phyloP scores from a whole-genome alignment of 257 asterid species.

The Cynanchum wilfordii region DNA sequence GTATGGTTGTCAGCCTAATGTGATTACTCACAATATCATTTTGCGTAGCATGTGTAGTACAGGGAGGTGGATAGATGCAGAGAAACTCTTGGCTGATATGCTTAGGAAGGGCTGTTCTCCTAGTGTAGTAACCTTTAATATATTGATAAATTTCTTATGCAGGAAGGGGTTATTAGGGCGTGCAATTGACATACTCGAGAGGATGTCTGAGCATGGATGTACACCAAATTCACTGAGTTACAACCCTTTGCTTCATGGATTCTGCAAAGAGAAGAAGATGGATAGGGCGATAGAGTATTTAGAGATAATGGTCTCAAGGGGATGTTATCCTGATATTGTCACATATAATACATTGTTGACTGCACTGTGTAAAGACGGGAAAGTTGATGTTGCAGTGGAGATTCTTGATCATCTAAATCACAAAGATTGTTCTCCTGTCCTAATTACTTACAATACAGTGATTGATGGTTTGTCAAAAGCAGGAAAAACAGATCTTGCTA shows the following conservation, averaged over 20 bases:
- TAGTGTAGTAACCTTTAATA: constrained; percentile 78
- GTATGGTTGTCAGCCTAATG: constrained; percentile 76
- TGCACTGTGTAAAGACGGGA: constrained; percentile 79
- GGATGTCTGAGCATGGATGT: constrained; percentile 75
- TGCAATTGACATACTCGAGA: constrained; percentile 71
- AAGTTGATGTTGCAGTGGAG: constrained; percentile 72
- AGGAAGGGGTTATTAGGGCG: constrained; percentile 61
- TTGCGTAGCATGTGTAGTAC: constrained; percentile 81
- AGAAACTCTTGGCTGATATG: constrained; percentile 73
- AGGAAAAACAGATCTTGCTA: constrained; percentile 61
- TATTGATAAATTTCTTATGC: constrained; percentile 71
- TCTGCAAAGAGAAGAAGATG: constrained; percentile 85
- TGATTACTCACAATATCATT: constrained; percentile 67
- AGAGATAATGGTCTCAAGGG: constrained; percentile 71
- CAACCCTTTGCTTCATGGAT: constrained; percentile 77
- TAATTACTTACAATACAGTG: constrained; percentile 78
- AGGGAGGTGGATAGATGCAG: constrained; percentile 91
- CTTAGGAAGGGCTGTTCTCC: constrained; percentile 70
- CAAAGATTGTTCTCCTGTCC: constrained; percentile 70
- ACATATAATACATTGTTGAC: constrained; percentile 82
- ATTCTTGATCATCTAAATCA: constrained; percentile 58
- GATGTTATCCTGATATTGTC: constrained; percentile 85
- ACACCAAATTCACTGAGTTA: constrained; percentile 78
- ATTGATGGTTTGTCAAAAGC: constrained; percentile 76
- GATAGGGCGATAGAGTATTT: constrained; percentile 78